Evolutionary conservation across 805 yeast genomes (phyloP), one percentile per base, ranked within the genome.

Genomic region (Yarrowia osloensis): DNA sequence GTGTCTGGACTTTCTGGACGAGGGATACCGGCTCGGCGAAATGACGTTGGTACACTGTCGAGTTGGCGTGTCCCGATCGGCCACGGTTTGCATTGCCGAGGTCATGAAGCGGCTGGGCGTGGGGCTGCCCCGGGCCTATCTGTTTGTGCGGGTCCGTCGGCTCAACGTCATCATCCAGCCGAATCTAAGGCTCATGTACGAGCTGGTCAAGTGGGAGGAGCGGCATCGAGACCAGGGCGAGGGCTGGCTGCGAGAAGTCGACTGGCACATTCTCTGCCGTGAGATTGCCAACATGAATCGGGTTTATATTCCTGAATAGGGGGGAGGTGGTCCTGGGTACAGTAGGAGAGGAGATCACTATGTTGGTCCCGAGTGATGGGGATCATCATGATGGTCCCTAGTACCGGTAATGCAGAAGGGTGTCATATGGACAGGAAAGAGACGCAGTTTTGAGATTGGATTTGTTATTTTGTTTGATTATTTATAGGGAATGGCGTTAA

Each of bases 141-240:
- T 93, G 49, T 91, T 82, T 77, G 97, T 92, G n/a, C 81, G 98
- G 47, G 97, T 91, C 3, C 81, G 97, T 63, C 81, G 98, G 65
- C 82, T 94, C 73, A 94, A 94, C 76, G 93, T 94, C 68, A 91
- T 94, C 35, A 94, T 94, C 70, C 98, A 94, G 77, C 98, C 98
- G 15, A 94, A 92, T 75, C 80, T 94, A 74, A 85, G 94, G 75
- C 88, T 94, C 74, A 89, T 92, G 91, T 94, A 91, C 76, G 98
- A 93, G 74, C 80, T 94, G 69, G 85, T 91, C 76, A 88, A 87
- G 75, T 85, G 86, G 86, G 89, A 85, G 72, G 88, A 79, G 71
- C 71, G 68, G 50, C 72, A 72, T 66, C 72, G 75, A 12, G 65
- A 63, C 22, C 66, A 71, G 24, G 75, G 70, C 24, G 71, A 71